Base-by-base conservation (phyloP, 768 basidiomycete species). In the Suillus placidus region DNA sequence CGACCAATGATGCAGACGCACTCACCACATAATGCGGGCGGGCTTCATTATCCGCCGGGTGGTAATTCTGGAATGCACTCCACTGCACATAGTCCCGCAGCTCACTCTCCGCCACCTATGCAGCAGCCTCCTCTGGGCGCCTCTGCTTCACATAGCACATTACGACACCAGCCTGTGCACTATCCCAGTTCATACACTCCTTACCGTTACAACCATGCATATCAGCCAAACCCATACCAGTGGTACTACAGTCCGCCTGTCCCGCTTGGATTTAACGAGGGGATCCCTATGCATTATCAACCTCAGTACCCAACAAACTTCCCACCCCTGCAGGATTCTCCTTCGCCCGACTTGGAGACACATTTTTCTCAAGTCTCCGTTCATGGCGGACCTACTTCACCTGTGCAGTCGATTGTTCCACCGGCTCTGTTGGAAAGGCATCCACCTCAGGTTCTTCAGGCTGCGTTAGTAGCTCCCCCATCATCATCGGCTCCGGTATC, bases 181-280 rank as follows among this genome's bases (percentile, higher is more conserved):
- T 79, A 76, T 65, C 45, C 77, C 40, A 75, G 74, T 71, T 76
- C 61, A 67, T 75, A 42, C 66, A 73, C 54, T 68, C 77, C 49
- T 64, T 85, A 80, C 68, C 49, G 74, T 14, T 84, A 81, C 66
- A 69, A 79, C 0, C 80, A 77, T 9, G 71, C 77, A 0, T 81
- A 79, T 57, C 75, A 78, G 0, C 67, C 75, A 7, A 72, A 79
- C 1, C 76, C 80, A 49, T 83, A 80, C 72, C 80, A 73, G 85
- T 88, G 83, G 80, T 87, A 86, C 67, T 70, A 84, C 26, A 67
- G 73, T 61, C 32, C 76, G 2, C 37, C 75, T 68, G 23, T 64
- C 67, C 43, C 67, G 42, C 23, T 66, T 61, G 5, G 75, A 71
- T 77, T 75, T 20, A 76, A 78, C 40, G 78, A 78, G 5, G 65